These are phyloP conservation scores for Boletus patriciae DNA, from an alignment of 768 basidiomycete species.

Conservation along the genomic window DNA sequence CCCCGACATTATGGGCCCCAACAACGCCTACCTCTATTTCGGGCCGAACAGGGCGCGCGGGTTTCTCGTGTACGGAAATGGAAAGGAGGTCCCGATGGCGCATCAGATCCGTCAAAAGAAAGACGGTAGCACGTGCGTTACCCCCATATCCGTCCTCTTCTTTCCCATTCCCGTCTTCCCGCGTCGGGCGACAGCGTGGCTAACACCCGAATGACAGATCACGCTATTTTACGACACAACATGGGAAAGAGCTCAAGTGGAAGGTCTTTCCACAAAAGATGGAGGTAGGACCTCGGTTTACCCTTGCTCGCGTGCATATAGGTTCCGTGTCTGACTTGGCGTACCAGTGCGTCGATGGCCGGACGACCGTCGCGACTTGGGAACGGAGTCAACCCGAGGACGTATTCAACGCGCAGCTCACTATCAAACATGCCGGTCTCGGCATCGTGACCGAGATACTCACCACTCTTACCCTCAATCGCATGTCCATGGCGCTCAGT, in stretches of 20 bases:
- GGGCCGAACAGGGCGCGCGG: slow-evolving; percentile 64
- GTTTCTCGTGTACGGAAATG: slow-evolving; percentile 69
- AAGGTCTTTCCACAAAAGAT: slow-evolving; percentile 57
- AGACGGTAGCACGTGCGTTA: slow-evolving; percentile 61
- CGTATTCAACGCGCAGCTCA: slow-evolving; percentile 58
- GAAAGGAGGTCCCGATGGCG: slow-evolving; percentile 55
- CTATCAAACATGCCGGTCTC: slow-evolving; percentile 57
- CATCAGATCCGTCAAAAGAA: slow-evolving; percentile 57
- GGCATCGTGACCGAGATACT: slow-evolving; percentile 72
- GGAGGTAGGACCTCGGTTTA: slow-evolving; percentile 51
- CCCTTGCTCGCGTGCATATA: neutral
- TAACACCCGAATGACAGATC: slow-evolving; percentile 46
- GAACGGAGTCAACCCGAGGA: slow-evolving; percentile 58
- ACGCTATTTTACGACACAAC: slow-evolving; percentile 71
- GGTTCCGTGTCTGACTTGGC: slow-evolving; percentile 1
- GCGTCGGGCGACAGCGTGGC: neutral
- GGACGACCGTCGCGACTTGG: slow-evolving; percentile 64
- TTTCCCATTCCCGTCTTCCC: neutral
- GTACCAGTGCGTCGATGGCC: slow-evolving; percentile 67
- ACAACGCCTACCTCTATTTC: slow-evolving; percentile 71
- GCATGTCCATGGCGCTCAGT: slow-evolving; percentile 59
- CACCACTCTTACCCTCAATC: slow-evolving; percentile 71
- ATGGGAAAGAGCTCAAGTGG: slow-evolving; percentile 76
- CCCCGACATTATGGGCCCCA: slow-evolving; percentile 77
- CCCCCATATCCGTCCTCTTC: neutral